phyloP scores from a whole-genome alignment of 2,329 filamentous ascomycete genomes.

The Pseudogymnoascus sp. region DNA sequence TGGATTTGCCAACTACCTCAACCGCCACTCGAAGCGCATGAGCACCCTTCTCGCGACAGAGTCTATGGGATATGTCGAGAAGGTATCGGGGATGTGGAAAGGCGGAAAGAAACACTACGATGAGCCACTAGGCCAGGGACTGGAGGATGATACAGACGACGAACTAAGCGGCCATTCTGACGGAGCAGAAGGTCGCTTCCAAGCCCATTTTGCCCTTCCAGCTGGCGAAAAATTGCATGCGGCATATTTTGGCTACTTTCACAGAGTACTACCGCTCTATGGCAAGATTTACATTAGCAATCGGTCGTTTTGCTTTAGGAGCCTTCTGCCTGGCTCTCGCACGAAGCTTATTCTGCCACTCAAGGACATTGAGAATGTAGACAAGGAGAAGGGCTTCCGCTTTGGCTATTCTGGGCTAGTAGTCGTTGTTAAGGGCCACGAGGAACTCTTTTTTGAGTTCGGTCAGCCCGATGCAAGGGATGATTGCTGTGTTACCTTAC shows the following conservation, averaged over 20 bases:
- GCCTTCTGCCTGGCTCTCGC: slow-evolving; percentile 76
- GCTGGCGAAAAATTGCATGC: slow-evolving; percentile 75
- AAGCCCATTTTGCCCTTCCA: slow-evolving; percentile 84
- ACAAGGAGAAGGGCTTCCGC: slow-evolving; percentile 91
- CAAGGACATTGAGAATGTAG: slow-evolving; percentile 84
- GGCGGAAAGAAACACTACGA: slow-evolving; percentile 86
- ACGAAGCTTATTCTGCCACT: slow-evolving; percentile 90
- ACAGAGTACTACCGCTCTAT: slow-evolving; percentile 83
- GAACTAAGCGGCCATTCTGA: slow-evolving; percentile 54
- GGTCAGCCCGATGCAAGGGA: slow-evolving; percentile 69
- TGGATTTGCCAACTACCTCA: slow-evolving; percentile 74
- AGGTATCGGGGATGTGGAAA: slow-evolving; percentile 95
- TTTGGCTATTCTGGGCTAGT: slow-evolving; percentile 87
- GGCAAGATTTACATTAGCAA: slow-evolving; percentile 95
- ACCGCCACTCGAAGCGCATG: slow-evolving; percentile 71
- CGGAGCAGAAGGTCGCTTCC: slow-evolving; percentile 71
- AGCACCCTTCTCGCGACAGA: slow-evolving; percentile 76
- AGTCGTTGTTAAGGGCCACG: slow-evolving; percentile 86
- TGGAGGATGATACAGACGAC: slow-evolving; percentile 47
- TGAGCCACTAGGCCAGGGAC: slow-evolving; percentile 45
- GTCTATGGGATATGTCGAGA: slow-evolving; percentile 93
- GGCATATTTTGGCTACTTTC: slow-evolving; percentile 87
- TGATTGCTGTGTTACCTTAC: slow-evolving; percentile 76
- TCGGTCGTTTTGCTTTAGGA: slow-evolving; percentile 84
- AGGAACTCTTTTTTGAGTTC: slow-evolving; percentile 97